Evolutionary conservation across 495 filamentous ascomycete genomes (phyloP), one percentile per base, ranked within the genome.

Genomic region (Xylaria curta): DNA sequence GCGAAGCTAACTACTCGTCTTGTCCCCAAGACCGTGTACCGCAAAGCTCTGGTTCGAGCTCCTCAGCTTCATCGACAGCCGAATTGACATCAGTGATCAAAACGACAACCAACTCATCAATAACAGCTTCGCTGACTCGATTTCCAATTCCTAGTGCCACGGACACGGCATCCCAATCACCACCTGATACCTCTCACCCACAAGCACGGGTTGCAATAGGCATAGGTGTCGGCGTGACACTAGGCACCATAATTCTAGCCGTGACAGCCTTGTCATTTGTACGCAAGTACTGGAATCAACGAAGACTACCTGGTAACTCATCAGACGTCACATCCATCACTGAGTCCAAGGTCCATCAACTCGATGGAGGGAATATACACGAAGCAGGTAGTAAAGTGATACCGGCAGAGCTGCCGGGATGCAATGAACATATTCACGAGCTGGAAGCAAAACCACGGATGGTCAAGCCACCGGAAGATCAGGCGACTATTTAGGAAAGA

Each of bases 391-490:
- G 61, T 19, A 46, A 31, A 31, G 21, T 21, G 21, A 28, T 64
- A 1, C 61, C 40, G 2, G 21, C 12, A 13, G 61, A 64, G n/a
- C 13, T 64, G 24, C 17, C 61, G 24, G 61, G 21, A 19, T 28
- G n/a, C 61, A 28, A n/a, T 31, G 26, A 17, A 44, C 61, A 44
- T 40, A 10, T 64, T n/a, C 40, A 64, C 31, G 61, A 64, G 40
- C 4, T 64, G 10, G 61, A 64, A 24, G 61, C 59, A 40, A 62
- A 19, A 5, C 54, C 54, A 12, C 54, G 28, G 54, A 17, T 1
- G 17, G 54, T 19, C 15, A 36, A 59, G 54, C 13, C 28, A n/a
- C 49, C 21, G 17, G 28, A 36, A 31, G 15, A 33, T 10, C 17
- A 15, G 15, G 3, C 13, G 26, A 15, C 15, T n/a, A 15, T 59